phyloP scores from a whole-genome alignment of 192 early-diverging fungal species.

The Backusella circina region DNA sequence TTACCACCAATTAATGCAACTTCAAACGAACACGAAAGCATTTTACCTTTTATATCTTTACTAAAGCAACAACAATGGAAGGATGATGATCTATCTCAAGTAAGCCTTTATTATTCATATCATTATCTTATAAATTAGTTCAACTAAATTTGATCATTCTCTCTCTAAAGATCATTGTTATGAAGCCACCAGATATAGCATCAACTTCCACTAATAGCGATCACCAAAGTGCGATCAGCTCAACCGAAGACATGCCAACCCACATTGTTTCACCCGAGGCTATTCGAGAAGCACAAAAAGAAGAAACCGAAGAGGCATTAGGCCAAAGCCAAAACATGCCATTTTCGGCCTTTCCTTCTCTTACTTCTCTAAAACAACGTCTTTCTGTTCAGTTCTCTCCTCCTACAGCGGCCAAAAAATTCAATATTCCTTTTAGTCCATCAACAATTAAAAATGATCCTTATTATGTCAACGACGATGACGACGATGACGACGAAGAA shows the following conservation, averaged over 20 bases:
- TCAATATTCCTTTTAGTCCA: neutral
- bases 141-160: neutral
- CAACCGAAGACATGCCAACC: constrained; percentile 3
- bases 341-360: constrained; percentile 21
- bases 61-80: constrained; percentile 5
- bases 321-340: constrained; percentile 7
- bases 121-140: neutral
- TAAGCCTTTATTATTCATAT: neutral
- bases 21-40: constrained; percentile 1
- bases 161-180: neutral
- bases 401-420: neutral
- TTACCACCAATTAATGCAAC: constrained; percentile 1
- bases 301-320: constrained; percentile 29
- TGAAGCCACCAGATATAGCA: neutral
- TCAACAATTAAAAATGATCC: neutral
- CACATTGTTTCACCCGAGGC: constrained; percentile 33
- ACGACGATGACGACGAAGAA: neutral
- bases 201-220: neutral
- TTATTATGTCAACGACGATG: neutral
- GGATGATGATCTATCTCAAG: neutral
- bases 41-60: neutral
- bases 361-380: constrained; percentile 16
- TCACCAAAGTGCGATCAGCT: neutral
- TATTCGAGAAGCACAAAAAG: constrained; percentile 23
- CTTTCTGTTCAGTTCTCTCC: neutral